Base-by-base conservation (phyloP, 164 flowering plant species). In the Vitis cinerea region DNA sequence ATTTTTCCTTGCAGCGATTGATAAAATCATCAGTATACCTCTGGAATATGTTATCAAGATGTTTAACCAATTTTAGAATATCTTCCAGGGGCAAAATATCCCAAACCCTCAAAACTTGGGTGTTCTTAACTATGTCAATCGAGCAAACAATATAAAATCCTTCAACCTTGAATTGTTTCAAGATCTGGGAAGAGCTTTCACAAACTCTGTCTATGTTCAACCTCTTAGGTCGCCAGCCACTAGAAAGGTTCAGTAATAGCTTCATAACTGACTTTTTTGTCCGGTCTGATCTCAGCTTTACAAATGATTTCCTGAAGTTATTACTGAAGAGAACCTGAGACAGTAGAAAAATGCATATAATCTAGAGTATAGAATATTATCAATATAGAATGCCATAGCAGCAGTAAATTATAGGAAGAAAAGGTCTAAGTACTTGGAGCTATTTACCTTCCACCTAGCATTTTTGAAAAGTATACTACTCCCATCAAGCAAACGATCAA, bases 71-170 rank as follows among this genome's bases (percentile, higher is more conserved):
- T 73, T 84, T 85, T 1, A 83, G 78, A 6, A 87, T 68, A 66
- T 85, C 97, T 52, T 77, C 88, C 29, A 78, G 54, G 5, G 90
- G 88, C 72, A 91, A 66, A 30, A 91, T 68, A 74, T 90, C 90
- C 98, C 98, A 92, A 27, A 86, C 77, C 79, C 77, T 92, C 76
- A 90, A 58, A 30, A 88, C 87, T 75, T 90, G 94, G n/a, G 29
- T 59, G 59, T 85, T 79, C 71, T 88, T 88, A 17, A 54, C 64
- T 4, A 86, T 74, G 49, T 90, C 94, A 74, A 75, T 67, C 4
- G 91, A 71, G 69, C 88, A 80, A 59, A 90, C 57, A 51, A 87
- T 49, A 72, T 83, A 84, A 9, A 81, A 68, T n/a, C 72, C 73
- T 61, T 76, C 87, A 71, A 88, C 89, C 72, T 83, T 86, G 70